Percentiles rank a stretch among this genome's conserved stretches.
Evolutionary conservation across 2,329 filamentous ascomycete genomes (phyloP).

Genomic region (Penicillium sp.): DNA sequence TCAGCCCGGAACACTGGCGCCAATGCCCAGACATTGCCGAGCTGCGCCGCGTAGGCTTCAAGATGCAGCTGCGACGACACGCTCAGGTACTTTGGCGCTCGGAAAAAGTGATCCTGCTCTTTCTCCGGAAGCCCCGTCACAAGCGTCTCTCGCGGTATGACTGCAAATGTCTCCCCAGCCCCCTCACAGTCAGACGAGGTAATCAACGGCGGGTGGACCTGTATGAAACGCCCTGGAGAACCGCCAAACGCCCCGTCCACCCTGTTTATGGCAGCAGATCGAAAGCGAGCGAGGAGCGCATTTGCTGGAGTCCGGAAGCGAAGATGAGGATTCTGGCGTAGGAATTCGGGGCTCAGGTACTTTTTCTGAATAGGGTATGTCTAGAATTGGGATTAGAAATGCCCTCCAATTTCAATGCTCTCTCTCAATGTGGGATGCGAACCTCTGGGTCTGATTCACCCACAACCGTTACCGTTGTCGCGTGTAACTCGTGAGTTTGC

Average conservation of each 20-base stretch:
- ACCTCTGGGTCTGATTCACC: conserved; percentile 82
- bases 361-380: conserved; percentile 96
- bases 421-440: conserved; percentile 41
- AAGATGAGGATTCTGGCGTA: conserved; percentile 86
- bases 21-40: conserved; percentile 91
- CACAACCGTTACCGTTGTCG: conserved; percentile 69
- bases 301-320: conserved; percentile 81
- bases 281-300: conserved; percentile 76
- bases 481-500: conserved; percentile 82
- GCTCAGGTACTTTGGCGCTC: conserved; percentile 87
- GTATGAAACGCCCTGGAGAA: conserved; percentile 60
- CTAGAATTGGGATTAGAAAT: conserved; percentile 50
- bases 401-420: not conserved
- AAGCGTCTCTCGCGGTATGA: conserved; percentile 55
- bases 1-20: conserved; percentile 95
- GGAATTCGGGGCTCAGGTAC: conserved; percentile 86
- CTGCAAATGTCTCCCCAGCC: conserved; percentile 87
- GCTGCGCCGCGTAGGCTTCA: conserved; percentile 85
- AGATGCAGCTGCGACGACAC: conserved; percentile 95
- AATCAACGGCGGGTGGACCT: conserved; percentile 91
- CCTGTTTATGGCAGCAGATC: conserved; percentile 77
- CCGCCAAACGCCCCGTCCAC: conserved; percentile 75
- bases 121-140: conserved; percentile 19
- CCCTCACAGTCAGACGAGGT: conserved; percentile 98
- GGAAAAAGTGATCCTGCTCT: conserved; percentile 71